Percentiles rank a stretch among this genome's conserved stretches.
These are phyloP conservation scores for Tripterygium wilfordii DNA, from an alignment of 177 flowering plant species.

Conservation along the genomic window DNA sequence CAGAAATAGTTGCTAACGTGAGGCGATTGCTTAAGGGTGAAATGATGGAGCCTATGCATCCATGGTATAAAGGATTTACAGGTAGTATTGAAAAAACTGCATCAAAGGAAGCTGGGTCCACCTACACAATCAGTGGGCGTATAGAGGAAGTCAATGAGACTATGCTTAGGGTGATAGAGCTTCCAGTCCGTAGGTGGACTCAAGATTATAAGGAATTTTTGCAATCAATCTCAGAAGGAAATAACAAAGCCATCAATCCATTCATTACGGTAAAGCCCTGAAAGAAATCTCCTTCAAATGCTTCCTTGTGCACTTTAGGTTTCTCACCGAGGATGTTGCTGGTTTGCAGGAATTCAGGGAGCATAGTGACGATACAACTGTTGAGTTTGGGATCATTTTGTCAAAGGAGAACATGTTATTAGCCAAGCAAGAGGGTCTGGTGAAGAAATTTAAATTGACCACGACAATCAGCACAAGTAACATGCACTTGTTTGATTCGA, in stretches of 20 bases:
- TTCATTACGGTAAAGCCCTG: slow-evolving; percentile 67
- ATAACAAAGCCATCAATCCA: slow-evolving; percentile 61
- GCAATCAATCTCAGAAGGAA: slow-evolving; percentile 45
- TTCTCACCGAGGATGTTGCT: neutral
- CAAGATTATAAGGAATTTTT: slow-evolving; percentile 80
- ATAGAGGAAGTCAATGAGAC: slow-evolving; percentile 70
- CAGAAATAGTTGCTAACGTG: slow-evolving; percentile 69
- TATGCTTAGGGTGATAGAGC: slow-evolving; percentile 63
- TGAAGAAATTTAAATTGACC: slow-evolving; percentile 79
- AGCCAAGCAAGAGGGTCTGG: slow-evolving; percentile 74
- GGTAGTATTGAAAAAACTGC: slow-evolving; percentile 71
- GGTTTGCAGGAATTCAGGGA: slow-evolving; percentile 56
- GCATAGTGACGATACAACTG: slow-evolving; percentile 55
- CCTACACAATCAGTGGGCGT: slow-evolving; percentile 65
- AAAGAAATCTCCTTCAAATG: neutral
- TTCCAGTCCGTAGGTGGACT: slow-evolving; percentile 87
- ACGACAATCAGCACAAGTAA: slow-evolving; percentile 76
- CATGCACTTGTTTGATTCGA: slow-evolving; percentile 87
- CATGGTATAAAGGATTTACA: slow-evolving; percentile 89
- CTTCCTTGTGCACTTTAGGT: neutral
- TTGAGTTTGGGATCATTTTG: slow-evolving; percentile 56
- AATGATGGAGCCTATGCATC: slow-evolving; percentile 79
- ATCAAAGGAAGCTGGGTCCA: slow-evolving; percentile 53
- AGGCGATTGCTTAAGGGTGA: slow-evolving; percentile 65
- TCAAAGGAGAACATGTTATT: slow-evolving; percentile 45